Evolutionary conservation across 257 asterid genomes (phyloP).

Genomic region (Penstemon barbatus): DNA sequence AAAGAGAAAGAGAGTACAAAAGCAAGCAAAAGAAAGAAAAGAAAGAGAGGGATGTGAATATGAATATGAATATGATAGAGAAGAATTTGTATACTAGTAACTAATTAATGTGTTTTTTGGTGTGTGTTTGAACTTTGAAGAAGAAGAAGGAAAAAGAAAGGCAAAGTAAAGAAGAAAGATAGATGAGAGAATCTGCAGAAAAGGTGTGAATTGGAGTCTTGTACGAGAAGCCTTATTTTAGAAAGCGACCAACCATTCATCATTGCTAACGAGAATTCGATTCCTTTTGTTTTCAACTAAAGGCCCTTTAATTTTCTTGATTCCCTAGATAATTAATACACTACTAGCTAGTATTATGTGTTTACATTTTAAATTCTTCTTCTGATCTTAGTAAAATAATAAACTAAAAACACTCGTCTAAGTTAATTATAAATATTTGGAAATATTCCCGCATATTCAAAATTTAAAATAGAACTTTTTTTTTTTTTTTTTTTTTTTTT

Average conservation of each 20-base stretch:
- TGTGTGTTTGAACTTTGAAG: background rate
- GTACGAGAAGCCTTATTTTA: slow-evolving; percentile 63
- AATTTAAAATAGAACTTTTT: too few species aligned
- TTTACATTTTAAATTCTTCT: too few species aligned
- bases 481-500: too few species aligned
- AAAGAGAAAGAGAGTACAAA: slow-evolving; percentile 14
- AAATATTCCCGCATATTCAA: too few species aligned
- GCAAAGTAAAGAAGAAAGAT: background rate
- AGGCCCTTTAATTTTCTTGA: slow-evolving; percentile 23
- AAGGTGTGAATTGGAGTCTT: slow-evolving; percentile 87
- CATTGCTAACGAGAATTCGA: slow-evolving; percentile 55
- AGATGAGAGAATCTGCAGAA: slow-evolving; percentile 60
- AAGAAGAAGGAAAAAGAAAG: slow-evolving; percentile 11
- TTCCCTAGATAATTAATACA: background rate
- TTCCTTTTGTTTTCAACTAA: slow-evolving; percentile 39
- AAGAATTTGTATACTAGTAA: background rate
- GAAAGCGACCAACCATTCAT: slow-evolving; percentile 78
- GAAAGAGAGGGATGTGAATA: background rate
- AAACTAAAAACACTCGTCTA: too few species aligned
- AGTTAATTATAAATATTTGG: too few species aligned
- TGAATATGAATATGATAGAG: background rate
- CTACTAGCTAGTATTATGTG: too few species aligned
- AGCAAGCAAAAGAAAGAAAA: slow-evolving; percentile 8
- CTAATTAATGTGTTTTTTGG: background rate
- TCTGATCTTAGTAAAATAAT: too few species aligned